Evolutionary conservation across 106 monocot genomes (phyloP).

Genomic region (Platanthera zijinensis): DNA sequence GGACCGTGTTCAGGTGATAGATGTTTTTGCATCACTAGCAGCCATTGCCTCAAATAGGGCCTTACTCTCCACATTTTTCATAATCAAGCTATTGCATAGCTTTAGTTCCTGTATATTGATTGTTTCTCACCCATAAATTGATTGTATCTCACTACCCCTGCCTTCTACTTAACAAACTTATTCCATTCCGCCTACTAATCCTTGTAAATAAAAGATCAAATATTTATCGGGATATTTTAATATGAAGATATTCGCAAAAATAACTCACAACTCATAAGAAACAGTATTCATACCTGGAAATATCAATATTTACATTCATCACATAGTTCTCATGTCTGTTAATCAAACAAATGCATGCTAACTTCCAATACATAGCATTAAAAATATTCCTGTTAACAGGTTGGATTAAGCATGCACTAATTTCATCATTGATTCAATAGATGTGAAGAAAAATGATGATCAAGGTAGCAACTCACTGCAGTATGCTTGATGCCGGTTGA

Average conservation of each 20-base stretch:
- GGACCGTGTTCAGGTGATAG: too few relatives aligned
- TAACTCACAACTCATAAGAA: neutral
- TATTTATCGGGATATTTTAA: neutral
- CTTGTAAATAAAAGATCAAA: too few relatives aligned
- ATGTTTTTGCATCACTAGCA: too few relatives aligned
- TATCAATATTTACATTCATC: neutral
- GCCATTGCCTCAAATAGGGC: too few relatives aligned
- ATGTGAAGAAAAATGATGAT: neutral
- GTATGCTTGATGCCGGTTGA: slow-evolving; percentile 92
- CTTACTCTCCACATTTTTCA: too few relatives aligned
- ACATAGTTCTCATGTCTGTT: neutral
- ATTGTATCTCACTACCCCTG: too few relatives aligned
- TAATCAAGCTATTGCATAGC: neutral
- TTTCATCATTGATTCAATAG: neutral
- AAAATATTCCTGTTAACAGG: neutral
- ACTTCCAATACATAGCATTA: neutral
- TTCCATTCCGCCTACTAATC: too few relatives aligned
- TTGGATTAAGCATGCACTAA: slow-evolving; percentile 2
- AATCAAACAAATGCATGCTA: neutral
- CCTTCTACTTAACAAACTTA: too few relatives aligned
- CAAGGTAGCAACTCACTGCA: slow-evolving; percentile 49
- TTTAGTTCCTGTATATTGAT: too few relatives aligned
- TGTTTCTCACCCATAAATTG: too few relatives aligned
- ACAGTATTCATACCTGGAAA: neutral
- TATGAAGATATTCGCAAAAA: neutral